A percentile compares a stretch with the other conserved stretches of the same genome.
Evolutionary conservation across 352 stramenopile genomes (phyloP).

Genomic region (Phytophthora melonis): DNA sequence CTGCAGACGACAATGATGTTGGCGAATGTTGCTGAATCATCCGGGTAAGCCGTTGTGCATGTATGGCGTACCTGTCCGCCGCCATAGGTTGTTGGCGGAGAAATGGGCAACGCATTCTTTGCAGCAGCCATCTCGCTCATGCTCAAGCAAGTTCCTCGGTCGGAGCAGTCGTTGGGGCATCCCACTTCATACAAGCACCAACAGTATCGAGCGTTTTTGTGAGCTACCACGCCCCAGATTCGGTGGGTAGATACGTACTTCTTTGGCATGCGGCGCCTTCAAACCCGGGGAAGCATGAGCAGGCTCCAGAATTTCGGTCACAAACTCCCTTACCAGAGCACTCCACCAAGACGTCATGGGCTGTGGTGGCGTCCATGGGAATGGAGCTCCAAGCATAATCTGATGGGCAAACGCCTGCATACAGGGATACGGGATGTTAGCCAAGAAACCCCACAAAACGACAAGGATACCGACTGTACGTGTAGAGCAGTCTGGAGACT

Average conservation of each 20-base stretch:
- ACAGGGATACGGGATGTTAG: not conserved
- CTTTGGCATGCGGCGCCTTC: constrained; percentile 84
- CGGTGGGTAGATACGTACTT: constrained; percentile 37
- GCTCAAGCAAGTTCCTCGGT: constrained; percentile 78
- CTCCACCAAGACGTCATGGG: constrained; percentile 67
- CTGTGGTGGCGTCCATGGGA: constrained; percentile 43
- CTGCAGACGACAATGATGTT: constrained; percentile 24
- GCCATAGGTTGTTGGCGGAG: constrained; percentile 69
- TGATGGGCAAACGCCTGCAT: constrained; percentile 63
- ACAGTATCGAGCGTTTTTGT: constrained; percentile 3
- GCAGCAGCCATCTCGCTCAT: constrained; percentile 84
- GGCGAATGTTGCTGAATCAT: not conserved
- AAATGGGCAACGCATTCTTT: constrained; percentile 74
- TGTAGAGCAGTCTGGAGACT: constrained; percentile 81
- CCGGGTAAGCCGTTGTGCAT: too few relatives aligned
- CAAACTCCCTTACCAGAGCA: constrained; percentile 92
- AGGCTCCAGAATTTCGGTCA: constrained; percentile 74
- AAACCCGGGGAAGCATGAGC: constrained; percentile 87
- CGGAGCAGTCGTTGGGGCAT: constrained; percentile 79
- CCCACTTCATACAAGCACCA: constrained; percentile 38
- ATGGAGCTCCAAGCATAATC: constrained; percentile 66
- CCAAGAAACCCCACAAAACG: not conserved
- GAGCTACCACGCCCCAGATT: not conserved
- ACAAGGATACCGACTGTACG: constrained; percentile 29
- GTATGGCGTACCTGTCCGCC: constrained; percentile 43